Evolutionary conservation across 345 rosid genomes (phyloP).

Genomic region (Durio zibethinus): DNA sequence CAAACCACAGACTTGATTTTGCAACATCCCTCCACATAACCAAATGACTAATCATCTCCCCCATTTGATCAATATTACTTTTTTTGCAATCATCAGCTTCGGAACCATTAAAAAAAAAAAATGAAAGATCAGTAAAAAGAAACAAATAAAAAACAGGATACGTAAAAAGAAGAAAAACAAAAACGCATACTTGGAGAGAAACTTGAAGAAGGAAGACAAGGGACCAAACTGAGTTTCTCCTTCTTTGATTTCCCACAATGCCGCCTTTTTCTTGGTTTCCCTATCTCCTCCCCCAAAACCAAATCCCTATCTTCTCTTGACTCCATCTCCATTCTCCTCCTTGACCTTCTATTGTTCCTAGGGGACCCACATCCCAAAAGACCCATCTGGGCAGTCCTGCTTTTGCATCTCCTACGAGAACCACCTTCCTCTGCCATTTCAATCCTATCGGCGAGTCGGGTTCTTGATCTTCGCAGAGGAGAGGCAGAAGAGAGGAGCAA

Average conservation of each 20-base stretch:
- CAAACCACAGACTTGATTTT: slow-evolving; percentile 89
- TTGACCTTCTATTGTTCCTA: slow-evolving; percentile 48
- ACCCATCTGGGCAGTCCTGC: slow-evolving; percentile 49
- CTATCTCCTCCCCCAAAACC: slow-evolving; percentile 44
- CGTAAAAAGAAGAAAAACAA: not conserved
- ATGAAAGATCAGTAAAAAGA: not conserved
- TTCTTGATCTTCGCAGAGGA: slow-evolving; percentile 52
- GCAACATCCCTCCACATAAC: slow-evolving; percentile 84
- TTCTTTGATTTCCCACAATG: slow-evolving; percentile 55
- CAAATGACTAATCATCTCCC: slow-evolving; percentile 52
- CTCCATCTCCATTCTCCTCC: slow-evolving; percentile 65
- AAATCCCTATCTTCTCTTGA: slow-evolving; percentile 61
- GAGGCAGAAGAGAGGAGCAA: slow-evolving; percentile 66
- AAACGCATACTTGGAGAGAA: slow-evolving; percentile 43
- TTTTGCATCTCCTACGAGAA: slow-evolving; percentile 52
- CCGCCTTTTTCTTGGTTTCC: slow-evolving; percentile 51
- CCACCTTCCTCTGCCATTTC: slow-evolving; percentile 62
- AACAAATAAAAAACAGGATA: slow-evolving; percentile 1
- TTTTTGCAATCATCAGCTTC: slow-evolving; percentile 50
- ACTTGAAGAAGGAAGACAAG: slow-evolving; percentile 41
- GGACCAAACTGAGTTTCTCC: slow-evolving; percentile 58
- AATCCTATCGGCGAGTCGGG: slow-evolving; percentile 59
- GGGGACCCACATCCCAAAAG: slow-evolving; percentile 51
- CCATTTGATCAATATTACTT: slow-evolving; percentile 54
- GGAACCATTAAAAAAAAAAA: slow-evolving; percentile 37